Evolutionary conservation across 805 yeast genomes (phyloP), one percentile per base, ranked within the genome.

Genomic region (Yarrowia keelungensis): DNA sequence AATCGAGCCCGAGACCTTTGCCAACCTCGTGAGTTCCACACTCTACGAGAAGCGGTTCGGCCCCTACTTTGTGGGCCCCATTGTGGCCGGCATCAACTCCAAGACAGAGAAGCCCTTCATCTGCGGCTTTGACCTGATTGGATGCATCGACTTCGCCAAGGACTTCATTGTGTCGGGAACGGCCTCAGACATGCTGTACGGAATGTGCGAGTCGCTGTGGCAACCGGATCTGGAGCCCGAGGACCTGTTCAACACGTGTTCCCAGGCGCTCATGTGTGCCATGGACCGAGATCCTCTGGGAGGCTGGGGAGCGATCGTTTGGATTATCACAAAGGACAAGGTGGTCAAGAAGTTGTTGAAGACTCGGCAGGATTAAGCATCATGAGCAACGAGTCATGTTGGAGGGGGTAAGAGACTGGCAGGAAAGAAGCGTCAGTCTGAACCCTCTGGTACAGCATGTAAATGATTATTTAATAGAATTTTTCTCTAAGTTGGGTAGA

Each of bases 271-370:
- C 70, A 82, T 95, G 82, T 92, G 90, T 77, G 98, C 97, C 19
- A 96, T 90, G 45, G 99, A 95, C 79, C 90, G 99, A 83, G 99
- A 95, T 80, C 97, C 98, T 7, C 83, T 95, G 69, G 89, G 97
- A 39, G 99, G 99, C 73, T 95, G 98, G 97, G 99, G 99, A 75
- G 97, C 97, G 9, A 90, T 91, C 16, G 98, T 95, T 32, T 94
- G 94, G 79, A 82, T 95, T 68, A 86, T 95, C 66, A 91, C 97
- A 58, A 92, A 92, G 80, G 98, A 94, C 77, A 90, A 91, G 79
- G 97, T 95, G 69, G 85, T 87, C 68, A 92, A 89, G 81, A 87
- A 96, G 76, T 87, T 90, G 74, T 86, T 95, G 80, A 93, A 89
- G 82, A 92, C 97, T 69, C 89, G 99, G 80, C 98, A 94, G 83